Percentiles rank a stretch among this genome's conserved stretches.
Conservation (phyloP, 2,329 filamentous ascomycete genomes). For the Neoascochyta sp. region DNA sequence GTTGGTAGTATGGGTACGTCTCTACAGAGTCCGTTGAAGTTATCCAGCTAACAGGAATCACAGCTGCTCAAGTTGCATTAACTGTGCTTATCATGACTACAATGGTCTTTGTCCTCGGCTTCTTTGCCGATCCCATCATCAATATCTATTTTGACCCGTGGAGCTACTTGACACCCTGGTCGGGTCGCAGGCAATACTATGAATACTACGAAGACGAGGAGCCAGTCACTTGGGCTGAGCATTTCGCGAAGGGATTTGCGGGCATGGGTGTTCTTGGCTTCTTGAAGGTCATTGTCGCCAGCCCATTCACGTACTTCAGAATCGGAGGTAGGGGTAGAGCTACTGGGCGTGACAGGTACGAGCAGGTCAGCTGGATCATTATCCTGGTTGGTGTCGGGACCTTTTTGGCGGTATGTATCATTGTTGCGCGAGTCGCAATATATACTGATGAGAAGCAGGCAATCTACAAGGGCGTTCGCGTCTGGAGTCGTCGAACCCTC, state of each 20-base stretch:
- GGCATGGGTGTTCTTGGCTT: conserved; percentile 84
- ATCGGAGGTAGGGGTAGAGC: conserved; percentile 54
- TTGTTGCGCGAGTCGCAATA: not conserved
- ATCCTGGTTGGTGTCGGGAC: conserved; percentile 76
- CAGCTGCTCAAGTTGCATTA: conserved; percentile 61
- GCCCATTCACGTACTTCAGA: conserved; percentile 73
- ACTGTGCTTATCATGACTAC: conserved; percentile 69
- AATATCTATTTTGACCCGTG: conserved; percentile 79
- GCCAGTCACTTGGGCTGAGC: conserved; percentile 65
- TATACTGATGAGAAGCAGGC: conserved; percentile 48
- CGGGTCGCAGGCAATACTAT: conserved; percentile 17
- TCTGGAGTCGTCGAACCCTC: conserved; percentile 68
- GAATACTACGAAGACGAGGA: conserved; percentile 35
- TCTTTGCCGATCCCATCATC: conserved; percentile 88
- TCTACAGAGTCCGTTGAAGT: not conserved
- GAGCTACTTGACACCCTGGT: conserved; percentile 39
- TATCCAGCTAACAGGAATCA: conserved; percentile 9
- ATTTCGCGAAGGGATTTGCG: conserved; percentile 87
- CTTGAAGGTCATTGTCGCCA: conserved; percentile 71
- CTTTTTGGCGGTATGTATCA: conserved; percentile 65
- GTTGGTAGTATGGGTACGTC: conserved; percentile 46
- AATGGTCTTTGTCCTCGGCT: conserved; percentile 78
- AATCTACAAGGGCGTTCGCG: conserved; percentile 77
- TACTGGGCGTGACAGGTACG: conserved; percentile 72
- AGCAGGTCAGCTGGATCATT: conserved; percentile 74